Evolutionary conservation across 2,329 filamentous ascomycete species (phyloP).

Genomic region (Sclerotinia trifoliorum): DNA sequence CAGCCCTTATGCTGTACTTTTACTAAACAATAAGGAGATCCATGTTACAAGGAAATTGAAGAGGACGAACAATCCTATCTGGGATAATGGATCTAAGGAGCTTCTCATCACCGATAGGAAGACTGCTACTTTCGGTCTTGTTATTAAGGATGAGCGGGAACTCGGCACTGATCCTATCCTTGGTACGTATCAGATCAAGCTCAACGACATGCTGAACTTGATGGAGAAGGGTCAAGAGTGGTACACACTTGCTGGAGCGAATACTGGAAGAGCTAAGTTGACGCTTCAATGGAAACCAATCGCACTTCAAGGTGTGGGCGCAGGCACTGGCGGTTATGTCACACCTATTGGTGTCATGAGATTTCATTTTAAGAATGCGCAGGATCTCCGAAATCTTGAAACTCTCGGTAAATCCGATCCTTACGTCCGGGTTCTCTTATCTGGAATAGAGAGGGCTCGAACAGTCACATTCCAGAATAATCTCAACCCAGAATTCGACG

Average conservation of each 20-base stretch:
- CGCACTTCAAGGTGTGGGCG: conserved; percentile 72
- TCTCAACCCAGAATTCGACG: conserved; percentile 91
- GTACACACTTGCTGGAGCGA: conserved; percentile 82
- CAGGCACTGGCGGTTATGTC: conserved; percentile 82
- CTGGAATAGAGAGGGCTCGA: conserved; percentile 83
- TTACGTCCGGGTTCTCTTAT: conserved; percentile 84
- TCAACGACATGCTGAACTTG: conserved; percentile 88
- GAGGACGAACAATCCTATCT: conserved; percentile 96
- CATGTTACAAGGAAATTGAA: conserved; percentile 90
- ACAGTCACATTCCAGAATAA: conserved; percentile 97
- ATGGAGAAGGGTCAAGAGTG: conserved; percentile 94
- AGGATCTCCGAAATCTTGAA: conserved; percentile 85
- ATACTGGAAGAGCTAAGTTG: conserved; percentile 85
- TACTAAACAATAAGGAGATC: conserved; percentile 90
- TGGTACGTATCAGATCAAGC: conserved; percentile 90
- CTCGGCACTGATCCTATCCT: conserved; percentile 78
- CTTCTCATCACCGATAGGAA: conserved; percentile 93
- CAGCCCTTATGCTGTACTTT: conserved; percentile 83
- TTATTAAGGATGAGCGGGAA: conserved; percentile 94
- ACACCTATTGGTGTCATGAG: conserved; percentile 94
- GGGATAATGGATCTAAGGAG: conserved; percentile 89
- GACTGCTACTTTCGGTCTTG: conserved; percentile 82
- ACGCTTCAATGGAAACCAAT: conserved; percentile 95
- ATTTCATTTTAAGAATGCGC: conserved; percentile 83
- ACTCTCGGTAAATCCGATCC: conserved; percentile 96